Base-by-base conservation (phyloP, 2,329 filamentous ascomycete genomes). In the Botrytis fragariae region DNA sequence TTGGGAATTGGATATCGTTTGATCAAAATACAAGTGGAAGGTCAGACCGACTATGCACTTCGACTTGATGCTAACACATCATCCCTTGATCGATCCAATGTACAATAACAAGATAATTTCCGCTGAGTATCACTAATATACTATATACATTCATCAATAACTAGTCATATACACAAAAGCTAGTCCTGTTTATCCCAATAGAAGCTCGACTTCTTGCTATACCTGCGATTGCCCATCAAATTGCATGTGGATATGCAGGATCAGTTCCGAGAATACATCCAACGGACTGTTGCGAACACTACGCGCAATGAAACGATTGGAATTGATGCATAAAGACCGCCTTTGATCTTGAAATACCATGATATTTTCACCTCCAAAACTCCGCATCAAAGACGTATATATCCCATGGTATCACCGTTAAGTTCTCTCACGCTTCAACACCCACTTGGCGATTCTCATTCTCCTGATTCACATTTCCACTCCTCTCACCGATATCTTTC, bases 131-230 rank as follows among this genome's bases (percentile, higher is more conserved):
- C 65, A 42, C 48, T 42, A 68, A 54, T 10, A 57, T 57, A 29
- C 35, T 51, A 67, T 14, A 29, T 18, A 68, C 48, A 20, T 68
- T 57, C 48, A 57, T 35, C 35, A 29, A 29, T 8, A 14, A 39
- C 45, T 67, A 54, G 35, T 39, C 29, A 54, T 54, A 39, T 32
- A 29, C 48, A 68, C 48, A 54, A 68, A 68, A 57, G 65, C 48
- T 18, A 57, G 48, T 54, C 25, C 25, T 42, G 25, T 57, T 39
- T 68, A 68, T 68, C 48, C 65, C 65, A 68, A 68, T 42, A 42
- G 35, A 57, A 68, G 65, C 48, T 29, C 48, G 22, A n/a, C 35
- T 57, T 29, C 35, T 57, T 42, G 48, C 18, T 57, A 68, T 39
- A 57, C 48, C 48, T 42, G 48, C 48, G 29, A 42, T 32, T n/a